These are phyloP conservation scores for Phlyctochytrium bullatum DNA, from an alignment of 192 early-diverging fungal genomes.

Conservation along the genomic window DNA sequence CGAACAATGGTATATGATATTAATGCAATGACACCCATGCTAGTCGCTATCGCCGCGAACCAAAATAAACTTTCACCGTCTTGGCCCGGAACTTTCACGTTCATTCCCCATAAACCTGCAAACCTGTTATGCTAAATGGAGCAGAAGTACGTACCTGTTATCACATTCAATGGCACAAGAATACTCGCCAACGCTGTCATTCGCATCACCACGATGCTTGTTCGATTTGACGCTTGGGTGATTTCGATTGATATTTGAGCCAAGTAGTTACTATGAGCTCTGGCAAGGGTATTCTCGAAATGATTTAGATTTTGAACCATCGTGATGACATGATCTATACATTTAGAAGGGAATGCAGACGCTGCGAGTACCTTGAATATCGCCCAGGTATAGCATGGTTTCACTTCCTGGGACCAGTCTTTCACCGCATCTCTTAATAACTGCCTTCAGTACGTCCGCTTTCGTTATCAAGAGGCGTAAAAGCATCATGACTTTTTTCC, in stretches of 20 bases:
- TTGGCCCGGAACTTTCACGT: slow-evolving; percentile 47
- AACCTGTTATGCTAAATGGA: background rate
- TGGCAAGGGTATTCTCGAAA: slow-evolving; percentile 69
- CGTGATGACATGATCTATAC: slow-evolving; percentile 70
- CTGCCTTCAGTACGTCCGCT: slow-evolving; percentile 66
- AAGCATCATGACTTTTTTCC: slow-evolving; percentile 70
- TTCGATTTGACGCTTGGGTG: slow-evolving; percentile 66
- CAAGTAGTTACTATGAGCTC: slow-evolving; percentile 78
- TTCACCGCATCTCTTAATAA: slow-evolving; percentile 62
- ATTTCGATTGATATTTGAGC: slow-evolving; percentile 76
- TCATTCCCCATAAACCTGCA: slow-evolving; percentile 48
- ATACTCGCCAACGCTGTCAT: slow-evolving; percentile 88
- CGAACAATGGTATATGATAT: slow-evolving; percentile 13
- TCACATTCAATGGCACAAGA: slow-evolving; percentile 84
- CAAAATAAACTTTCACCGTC: slow-evolving; percentile 38
- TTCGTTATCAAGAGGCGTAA: slow-evolving; percentile 65
- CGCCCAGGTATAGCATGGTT: slow-evolving; percentile 56
- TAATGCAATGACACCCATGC: slow-evolving; percentile 29
- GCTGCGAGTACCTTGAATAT: slow-evolving; percentile 46
- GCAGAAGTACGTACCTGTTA: slow-evolving; percentile 60
- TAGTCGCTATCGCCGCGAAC: slow-evolving; percentile 42
- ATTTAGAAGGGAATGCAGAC: slow-evolving; percentile 13
- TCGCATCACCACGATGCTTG: slow-evolving; percentile 83
- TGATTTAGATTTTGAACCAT: slow-evolving; percentile 67
- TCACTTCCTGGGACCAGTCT: slow-evolving; percentile 39